Evolutionary conservation across 2,329 filamentous ascomycete genomes (phyloP), one percentile per base, ranked within the genome.

Genomic region (Fonsecaea monophora): DNA sequence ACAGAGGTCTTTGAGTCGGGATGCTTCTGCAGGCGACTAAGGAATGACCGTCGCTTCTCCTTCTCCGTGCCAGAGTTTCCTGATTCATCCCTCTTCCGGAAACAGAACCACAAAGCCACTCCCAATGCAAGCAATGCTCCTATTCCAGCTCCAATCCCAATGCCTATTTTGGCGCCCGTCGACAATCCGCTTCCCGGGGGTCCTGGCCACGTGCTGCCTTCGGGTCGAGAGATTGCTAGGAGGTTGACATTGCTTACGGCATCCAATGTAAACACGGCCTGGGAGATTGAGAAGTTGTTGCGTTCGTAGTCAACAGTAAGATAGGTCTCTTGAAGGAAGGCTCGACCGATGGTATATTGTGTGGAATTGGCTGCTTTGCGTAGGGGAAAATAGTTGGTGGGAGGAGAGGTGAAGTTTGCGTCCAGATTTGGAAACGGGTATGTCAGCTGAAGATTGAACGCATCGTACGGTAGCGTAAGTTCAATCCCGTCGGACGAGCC

Each of bases 191-290:
- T 62, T 25, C 6, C 25, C 9, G 35, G 57, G 21, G 69, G 70
- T 2, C 70, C 68, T 30, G 68, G 66, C 53, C 60, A 74, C 18
- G 60, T 62, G 62, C 69, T 72, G 54, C 69, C 66, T 25, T 62
- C 53, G 2, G 73, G 73, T 30, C 65, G 64, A 10, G 69, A 66
- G 38, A 76, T 76, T 21, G 64, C 56, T n/a, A 69, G 58, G 35
- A 76, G 67, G 37, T 74, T 68, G 87, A 62, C 89, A 86, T 30
- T 88, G 89, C 71, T 91, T 89, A 65, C 65, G 48, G 65, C 69
- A 53, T 74, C 71, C n/a, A 68, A 53, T 9, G 71, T 72, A 60
- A 77, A 77, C 30, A 70, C 68, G 7, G 76, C 76, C 57, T 78
- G 74, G 37, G 75, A 74, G 18, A 79, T 65, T 2, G 76, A 77